Conservation (phyloP, 148 eudicot species). For the Polygonum maritimum region DNA sequence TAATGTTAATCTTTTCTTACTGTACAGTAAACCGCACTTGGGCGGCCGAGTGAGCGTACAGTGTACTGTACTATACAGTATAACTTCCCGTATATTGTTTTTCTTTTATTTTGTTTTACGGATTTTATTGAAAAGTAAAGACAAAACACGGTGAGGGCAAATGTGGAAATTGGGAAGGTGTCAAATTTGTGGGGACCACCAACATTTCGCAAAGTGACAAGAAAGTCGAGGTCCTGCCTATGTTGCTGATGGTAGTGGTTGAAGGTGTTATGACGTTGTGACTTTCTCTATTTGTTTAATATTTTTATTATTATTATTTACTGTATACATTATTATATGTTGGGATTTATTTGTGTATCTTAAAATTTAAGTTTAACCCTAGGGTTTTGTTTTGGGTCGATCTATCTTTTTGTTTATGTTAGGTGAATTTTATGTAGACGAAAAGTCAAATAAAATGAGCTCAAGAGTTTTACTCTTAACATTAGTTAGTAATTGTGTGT, state of each 20-base stretch:
- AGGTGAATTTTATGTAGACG: too few relatives aligned
- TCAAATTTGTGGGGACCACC: not conserved
- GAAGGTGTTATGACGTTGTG: not conserved
- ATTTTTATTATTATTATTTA: not conserved
- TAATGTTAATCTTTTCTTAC: too few relatives aligned
- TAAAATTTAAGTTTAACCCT: not conserved
- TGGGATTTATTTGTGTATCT: not conserved
- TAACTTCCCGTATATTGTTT: not conserved
- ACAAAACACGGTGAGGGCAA: not conserved
- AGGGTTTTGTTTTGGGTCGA: too few relatives aligned
- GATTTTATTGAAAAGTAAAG: not conserved
- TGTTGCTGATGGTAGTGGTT: not conserved
- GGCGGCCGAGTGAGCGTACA: not conserved
- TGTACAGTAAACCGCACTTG: not conserved
- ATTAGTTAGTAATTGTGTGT: too few relatives aligned
- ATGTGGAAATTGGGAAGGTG: not conserved
- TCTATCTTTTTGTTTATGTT: too few relatives aligned
- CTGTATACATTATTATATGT: not conserved
- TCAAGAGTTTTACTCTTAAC: too few relatives aligned
- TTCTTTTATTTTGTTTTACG: not conserved
- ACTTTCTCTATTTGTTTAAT: not conserved
- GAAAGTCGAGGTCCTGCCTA: constrained; percentile 1
- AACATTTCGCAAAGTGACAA: not conserved
- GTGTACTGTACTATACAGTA: not conserved
- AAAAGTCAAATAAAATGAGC: too few relatives aligned